Percentiles rank a stretch among this genome's conserved stretches.
Evolutionary conservation across 768 basidiomycete genomes (phyloP).

Genomic region (Naganishia friedmannii): DNA sequence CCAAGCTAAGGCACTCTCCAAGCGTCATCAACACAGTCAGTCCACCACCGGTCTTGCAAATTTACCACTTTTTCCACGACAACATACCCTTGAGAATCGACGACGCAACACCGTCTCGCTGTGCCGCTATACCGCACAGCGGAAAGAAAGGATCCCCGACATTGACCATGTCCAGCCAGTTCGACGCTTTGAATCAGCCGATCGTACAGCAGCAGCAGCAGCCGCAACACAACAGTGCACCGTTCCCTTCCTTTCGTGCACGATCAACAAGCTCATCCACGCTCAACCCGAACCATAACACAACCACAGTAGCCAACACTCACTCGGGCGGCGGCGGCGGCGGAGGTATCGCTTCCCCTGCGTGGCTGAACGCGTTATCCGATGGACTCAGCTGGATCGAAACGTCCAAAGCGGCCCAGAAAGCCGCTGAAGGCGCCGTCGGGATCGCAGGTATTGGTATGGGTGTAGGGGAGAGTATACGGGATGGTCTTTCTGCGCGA

Average conservation of each 20-base stretch:
- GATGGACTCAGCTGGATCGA: conserved; percentile 33
- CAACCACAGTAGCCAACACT: not conserved
- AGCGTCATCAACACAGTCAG: too few relatives aligned
- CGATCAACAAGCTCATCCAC: conserved; percentile 15
- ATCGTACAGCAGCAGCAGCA: not conserved
- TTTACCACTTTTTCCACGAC: not conserved
- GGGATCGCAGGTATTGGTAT: conserved; percentile 19
- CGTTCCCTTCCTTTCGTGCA: conserved; percentile 14
- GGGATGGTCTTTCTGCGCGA: conserved; percentile 17
- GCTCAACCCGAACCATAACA: not conserved
- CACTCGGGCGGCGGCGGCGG: not conserved
- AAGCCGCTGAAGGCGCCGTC: conserved; percentile 27
- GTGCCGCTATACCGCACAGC: not conserved
- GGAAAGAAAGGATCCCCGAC: not conserved
- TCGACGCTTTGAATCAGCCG: not conserved
- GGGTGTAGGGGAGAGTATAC: conserved; percentile 21
- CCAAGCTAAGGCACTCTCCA: too few relatives aligned
- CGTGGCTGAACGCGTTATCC: conserved; percentile 30
- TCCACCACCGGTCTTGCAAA: not conserved
- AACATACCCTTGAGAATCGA: too few relatives aligned
- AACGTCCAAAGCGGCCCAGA: conserved; percentile 25
- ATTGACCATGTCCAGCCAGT: not conserved
- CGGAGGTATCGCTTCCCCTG: conserved; percentile 17
- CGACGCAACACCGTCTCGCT: too few relatives aligned
- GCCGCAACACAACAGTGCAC: not conserved